Conservation (phyloP, 192 early-diverging fungal genomes). For the Entomortierella lignicola region DNA sequence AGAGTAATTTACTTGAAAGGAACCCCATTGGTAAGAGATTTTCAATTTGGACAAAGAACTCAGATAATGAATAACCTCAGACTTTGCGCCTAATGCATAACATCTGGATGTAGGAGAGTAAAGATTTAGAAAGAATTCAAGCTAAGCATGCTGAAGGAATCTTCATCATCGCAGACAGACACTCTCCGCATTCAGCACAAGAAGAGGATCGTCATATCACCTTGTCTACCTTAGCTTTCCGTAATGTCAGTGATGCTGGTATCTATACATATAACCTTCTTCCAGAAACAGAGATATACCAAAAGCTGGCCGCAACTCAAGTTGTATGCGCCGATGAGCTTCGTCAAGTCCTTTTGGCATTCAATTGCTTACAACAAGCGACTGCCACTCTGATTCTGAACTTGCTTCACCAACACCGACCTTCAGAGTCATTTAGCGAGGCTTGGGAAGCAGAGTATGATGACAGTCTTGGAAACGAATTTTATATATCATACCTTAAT, state of each 20-base stretch:
- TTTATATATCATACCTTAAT: conserved; percentile 66
- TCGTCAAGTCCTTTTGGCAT: conserved; percentile 63
- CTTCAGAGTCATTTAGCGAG: conserved; percentile 61
- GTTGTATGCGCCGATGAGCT: conserved; percentile 62
- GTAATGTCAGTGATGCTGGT: conserved; percentile 58
- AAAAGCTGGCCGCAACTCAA: conserved; percentile 65
- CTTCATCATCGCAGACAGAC: conserved; percentile 50
- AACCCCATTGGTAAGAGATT: conserved; percentile 34
- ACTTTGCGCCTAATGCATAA: not conserved
- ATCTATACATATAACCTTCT: conserved; percentile 74
- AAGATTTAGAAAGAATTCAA: conserved; percentile 51
- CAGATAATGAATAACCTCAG: no score
- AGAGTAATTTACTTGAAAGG: conserved; percentile 49
- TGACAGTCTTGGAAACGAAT: conserved; percentile 76
- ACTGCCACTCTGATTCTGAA: conserved; percentile 72
- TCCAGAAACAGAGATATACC: conserved; percentile 70
- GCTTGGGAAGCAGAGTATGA: conserved; percentile 78
- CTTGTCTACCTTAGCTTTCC: conserved; percentile 44
- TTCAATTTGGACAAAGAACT: not conserved
- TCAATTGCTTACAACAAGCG: conserved; percentile 69
- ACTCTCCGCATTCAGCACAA: conserved; percentile 35
- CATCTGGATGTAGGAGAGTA: conserved; percentile 31
- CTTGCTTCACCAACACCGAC: conserved; percentile 68
- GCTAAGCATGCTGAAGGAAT: conserved; percentile 46
- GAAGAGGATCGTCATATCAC: conserved; percentile 53